Evolutionary conservation across 345 rosid genomes (phyloP).

Genomic region (Salix exigua): DNA sequence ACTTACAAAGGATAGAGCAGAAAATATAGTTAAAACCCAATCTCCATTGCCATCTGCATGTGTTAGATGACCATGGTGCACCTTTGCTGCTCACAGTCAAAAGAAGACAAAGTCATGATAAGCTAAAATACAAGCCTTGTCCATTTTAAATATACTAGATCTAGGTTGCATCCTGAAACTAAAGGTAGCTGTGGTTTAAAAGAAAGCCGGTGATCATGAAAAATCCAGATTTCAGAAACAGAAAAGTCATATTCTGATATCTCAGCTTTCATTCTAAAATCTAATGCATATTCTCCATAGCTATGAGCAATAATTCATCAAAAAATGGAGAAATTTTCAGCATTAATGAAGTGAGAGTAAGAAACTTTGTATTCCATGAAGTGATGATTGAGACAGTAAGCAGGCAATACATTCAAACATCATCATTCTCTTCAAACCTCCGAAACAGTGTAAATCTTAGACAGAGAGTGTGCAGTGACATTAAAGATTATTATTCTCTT

Average conservation of each 20-base stretch:
- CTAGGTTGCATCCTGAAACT: neutral
- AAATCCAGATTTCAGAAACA: neutral
- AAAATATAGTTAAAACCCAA: constrained; percentile 91
- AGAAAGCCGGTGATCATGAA: neutral
- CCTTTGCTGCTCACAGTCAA: constrained; percentile 54
- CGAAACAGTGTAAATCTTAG: neutral
- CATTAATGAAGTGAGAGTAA: no score
- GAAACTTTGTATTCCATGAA: no score
- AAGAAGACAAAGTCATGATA: constrained; percentile 2
- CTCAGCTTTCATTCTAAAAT: neutral
- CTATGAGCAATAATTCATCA: neutral
- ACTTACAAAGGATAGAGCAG: constrained; percentile 89
- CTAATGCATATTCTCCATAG: neutral
- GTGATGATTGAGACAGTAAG: neutral
- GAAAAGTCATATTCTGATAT: neutral
- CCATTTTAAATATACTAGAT: neutral
- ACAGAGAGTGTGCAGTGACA: no score
- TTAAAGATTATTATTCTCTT: neutral
- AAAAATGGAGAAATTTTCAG: neutral
- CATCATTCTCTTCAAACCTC: neutral
- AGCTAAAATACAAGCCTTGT: neutral
- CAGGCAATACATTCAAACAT: neutral
- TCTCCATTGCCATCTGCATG: constrained; percentile 97
- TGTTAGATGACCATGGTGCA: constrained; percentile 80
- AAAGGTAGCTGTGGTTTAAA: neutral